These are phyloP conservation scores for Aspergillus homomorphus DNA, from an alignment of 495 filamentous ascomycete genomes.

Conservation along the genomic window DNA sequence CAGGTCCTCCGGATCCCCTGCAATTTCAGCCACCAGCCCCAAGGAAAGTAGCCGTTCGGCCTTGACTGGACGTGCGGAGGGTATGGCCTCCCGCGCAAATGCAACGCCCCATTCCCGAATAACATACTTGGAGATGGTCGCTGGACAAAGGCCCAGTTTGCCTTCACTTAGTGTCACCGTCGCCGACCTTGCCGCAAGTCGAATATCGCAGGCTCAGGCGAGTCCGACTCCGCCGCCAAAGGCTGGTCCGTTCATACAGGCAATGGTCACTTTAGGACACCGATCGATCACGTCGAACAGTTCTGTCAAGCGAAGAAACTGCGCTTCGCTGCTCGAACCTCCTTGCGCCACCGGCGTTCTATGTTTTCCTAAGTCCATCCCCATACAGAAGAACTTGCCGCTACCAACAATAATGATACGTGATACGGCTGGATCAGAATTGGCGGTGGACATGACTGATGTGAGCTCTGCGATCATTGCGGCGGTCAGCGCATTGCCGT, in stretches of 20 bases:
- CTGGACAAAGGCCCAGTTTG: constrained; percentile 31
- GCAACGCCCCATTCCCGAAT: constrained; percentile 29
- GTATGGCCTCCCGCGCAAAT: constrained; percentile 30
- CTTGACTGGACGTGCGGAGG: constrained; percentile 27
- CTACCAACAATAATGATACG: constrained; percentile 32
- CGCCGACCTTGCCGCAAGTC: constrained; percentile 21
- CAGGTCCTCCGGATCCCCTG: constrained; percentile 9
- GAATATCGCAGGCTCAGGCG: constrained; percentile 37
- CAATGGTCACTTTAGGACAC: constrained; percentile 38
- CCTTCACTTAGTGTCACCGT: constrained; percentile 33
- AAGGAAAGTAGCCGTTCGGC: constrained; percentile 22
- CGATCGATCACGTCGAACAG: constrained; percentile 32
- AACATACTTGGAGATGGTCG: constrained; percentile 34
- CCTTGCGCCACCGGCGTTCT: constrained; percentile 21
- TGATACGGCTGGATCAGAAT: constrained; percentile 21
- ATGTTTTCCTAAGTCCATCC: constrained; percentile 33
- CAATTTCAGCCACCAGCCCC: constrained; percentile 21
- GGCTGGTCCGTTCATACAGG: constrained; percentile 34
- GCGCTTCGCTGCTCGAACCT: constrained; percentile 11
- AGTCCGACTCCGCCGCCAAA: constrained; percentile 40
- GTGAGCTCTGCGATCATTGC: constrained; percentile 30
- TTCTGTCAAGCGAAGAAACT: constrained; percentile 21
- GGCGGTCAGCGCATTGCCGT: constrained; percentile 34
- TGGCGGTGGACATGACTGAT: constrained; percentile 17
- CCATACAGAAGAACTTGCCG: constrained; percentile 43